These are phyloP conservation scores for Papiliotrema laurentii DNA, from an alignment of 1,284 basidiomycete species.

Conservation along the genomic window DNA sequence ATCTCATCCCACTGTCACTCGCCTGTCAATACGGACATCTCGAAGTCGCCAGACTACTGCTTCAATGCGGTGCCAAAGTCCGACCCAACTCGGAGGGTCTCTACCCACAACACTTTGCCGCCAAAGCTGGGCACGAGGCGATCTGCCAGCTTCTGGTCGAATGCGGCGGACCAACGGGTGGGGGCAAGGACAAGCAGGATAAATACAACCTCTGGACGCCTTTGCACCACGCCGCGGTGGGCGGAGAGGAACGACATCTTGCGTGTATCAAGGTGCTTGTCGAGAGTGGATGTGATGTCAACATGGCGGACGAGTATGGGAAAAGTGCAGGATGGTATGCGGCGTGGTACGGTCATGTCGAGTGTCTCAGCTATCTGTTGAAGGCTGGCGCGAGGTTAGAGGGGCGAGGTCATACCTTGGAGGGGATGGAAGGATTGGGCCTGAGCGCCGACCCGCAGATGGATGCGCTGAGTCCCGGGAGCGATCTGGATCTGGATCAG, in stretches of 20 bases:
- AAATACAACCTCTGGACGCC: slow-evolving; percentile 99
- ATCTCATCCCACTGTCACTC: slow-evolving; percentile 82
- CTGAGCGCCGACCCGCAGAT: slow-evolving; percentile 44
- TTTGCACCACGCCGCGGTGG: slow-evolving; percentile 88
- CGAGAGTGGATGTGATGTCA: slow-evolving; percentile 69
- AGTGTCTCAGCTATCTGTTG: slow-evolving; percentile 70
- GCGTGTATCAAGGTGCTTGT: slow-evolving; percentile 74
- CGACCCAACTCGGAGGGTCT: slow-evolving; percentile 89
- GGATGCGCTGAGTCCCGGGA: slow-evolving; percentile 46
- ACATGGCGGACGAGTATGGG: slow-evolving; percentile 76
- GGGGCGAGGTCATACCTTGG: slow-evolving; percentile 26
- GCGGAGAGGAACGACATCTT: slow-evolving; percentile 60
- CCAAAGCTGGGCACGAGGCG: slow-evolving; percentile 84
- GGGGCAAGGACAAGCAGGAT: slow-evolving; percentile 82
- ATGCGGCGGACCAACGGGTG: slow-evolving; percentile 44
- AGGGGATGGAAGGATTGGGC: slow-evolving; percentile 42
- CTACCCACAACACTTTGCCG: slow-evolving; percentile 95
- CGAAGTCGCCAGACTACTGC: slow-evolving; percentile 73
- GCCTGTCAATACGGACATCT: slow-evolving; percentile 87
- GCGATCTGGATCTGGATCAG: slow-evolving; percentile 61
- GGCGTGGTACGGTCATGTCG: slow-evolving; percentile 92
- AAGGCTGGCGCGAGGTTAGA: slow-evolving; percentile 50
- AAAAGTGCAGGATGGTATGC: slow-evolving; percentile 89
- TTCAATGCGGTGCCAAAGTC: slow-evolving; percentile 71
- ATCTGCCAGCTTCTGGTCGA: slow-evolving; percentile 79